Conservation (phyloP, 495 filamentous ascomycete genomes). For the Bathelium albidoporum region DNA sequence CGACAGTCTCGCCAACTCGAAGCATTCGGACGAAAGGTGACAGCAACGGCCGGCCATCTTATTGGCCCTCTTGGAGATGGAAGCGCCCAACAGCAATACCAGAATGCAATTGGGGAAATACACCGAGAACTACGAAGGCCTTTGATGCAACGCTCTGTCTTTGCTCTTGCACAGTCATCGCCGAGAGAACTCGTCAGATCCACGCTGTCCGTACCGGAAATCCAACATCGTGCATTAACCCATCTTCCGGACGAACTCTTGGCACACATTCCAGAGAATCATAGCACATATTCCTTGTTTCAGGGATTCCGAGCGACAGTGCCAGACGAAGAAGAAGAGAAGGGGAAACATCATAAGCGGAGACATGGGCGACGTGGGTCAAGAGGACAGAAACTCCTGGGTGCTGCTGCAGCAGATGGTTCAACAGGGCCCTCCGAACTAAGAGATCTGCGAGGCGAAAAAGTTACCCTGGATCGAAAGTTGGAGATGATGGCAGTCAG, state of each 20-base stretch:
- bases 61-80: slow-evolving; percentile 60
- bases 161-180: slow-evolving; percentile 75
- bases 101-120: slow-evolving; percentile 77
- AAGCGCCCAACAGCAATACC: slow-evolving; percentile 54
- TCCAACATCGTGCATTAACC: slow-evolving; percentile 84
- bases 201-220: slow-evolving; percentile 81
- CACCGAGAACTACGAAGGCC: slow-evolving; percentile 80
- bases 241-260: slow-evolving; percentile 88
- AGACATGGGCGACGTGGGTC: slow-evolving; percentile 55
- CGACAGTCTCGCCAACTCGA: slow-evolving; percentile 75
- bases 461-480: slow-evolving; percentile 62
- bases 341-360: slow-evolving; percentile 41
- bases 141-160: slow-evolving; percentile 73
- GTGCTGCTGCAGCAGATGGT: slow-evolving; percentile 43
- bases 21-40: slow-evolving; percentile 89
- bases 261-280: slow-evolving; percentile 70
- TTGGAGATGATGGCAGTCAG: slow-evolving; percentile 85
- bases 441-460: slow-evolving; percentile 63
- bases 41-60: slow-evolving; percentile 82
- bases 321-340: slow-evolving; percentile 53
- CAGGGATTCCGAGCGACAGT: slow-evolving; percentile 90
- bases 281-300: slow-evolving; percentile 82
- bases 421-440: slow-evolving; percentile 52
- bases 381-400: slow-evolving; percentile 64
- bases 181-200: slow-evolving; percentile 89